These are phyloP conservation scores for Diversispora epigaea DNA, from an alignment of 192 early-diverging fungal species.

Conservation along the genomic window DNA sequence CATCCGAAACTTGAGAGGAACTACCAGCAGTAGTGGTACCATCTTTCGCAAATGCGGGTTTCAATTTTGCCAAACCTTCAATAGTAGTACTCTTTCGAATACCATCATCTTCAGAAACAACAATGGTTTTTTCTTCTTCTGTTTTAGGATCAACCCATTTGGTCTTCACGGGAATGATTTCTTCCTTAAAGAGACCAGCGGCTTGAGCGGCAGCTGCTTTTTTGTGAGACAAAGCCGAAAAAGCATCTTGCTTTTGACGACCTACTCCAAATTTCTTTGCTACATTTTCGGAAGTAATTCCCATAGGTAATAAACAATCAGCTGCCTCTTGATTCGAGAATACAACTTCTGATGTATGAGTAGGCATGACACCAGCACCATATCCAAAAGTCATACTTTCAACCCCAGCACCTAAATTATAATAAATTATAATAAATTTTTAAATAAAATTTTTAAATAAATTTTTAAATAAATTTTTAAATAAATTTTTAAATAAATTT, in stretches of 20 bases:
- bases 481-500: no score
- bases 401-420: conserved; percentile 64
- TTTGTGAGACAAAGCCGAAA: conserved; percentile 82
- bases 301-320: conserved; percentile 89
- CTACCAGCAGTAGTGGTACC: conserved; percentile 93
- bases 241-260: conserved; percentile 87
- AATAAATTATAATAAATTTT: not conserved
- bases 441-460: no score
- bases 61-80: conserved; percentile 78
- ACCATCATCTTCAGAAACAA: conserved; percentile 88
- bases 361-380: conserved; percentile 73
- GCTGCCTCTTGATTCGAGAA: conserved; percentile 62
- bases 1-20: conserved; percentile 97
- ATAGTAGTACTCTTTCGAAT: conserved; percentile 80
- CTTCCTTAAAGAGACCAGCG: conserved; percentile 86
- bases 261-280: conserved; percentile 81
- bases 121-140: conserved; percentile 69
- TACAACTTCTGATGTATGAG: conserved; percentile 74
- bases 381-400: conserved; percentile 92
- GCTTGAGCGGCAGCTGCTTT: conserved; percentile 85
- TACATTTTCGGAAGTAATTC: conserved; percentile 97
- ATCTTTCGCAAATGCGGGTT: conserved; percentile 81
- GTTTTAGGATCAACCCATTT: conserved; percentile 71
- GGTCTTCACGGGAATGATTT: conserved; percentile 83
- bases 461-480: no score